A percentile compares a stretch with the other conserved stretches of the same genome.
These are phyloP conservation scores for Eremothecium sinecaudum DNA, from an alignment of 1,139 yeast genomes.

Conservation along the genomic window DNA sequence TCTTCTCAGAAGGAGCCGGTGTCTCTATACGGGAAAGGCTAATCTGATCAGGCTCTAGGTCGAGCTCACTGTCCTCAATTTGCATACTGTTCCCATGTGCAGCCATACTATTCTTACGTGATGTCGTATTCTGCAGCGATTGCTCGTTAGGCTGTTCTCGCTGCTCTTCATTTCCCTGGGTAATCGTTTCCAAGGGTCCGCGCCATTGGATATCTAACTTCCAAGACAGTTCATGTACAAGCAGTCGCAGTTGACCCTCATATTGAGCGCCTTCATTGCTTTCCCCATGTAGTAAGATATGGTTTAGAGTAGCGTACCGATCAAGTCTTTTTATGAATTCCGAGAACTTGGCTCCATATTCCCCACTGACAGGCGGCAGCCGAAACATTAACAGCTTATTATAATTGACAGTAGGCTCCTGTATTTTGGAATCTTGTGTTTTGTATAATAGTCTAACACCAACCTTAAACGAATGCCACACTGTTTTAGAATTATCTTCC, in stretches of 20 bases:
- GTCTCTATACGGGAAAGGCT: conserved; percentile 1
- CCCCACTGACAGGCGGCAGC: conserved; percentile 23
- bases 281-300: conserved; percentile 20
- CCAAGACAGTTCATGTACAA: conserved; percentile 29
- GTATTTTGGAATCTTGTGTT: conserved; percentile 25
- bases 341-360: conserved; percentile 27
- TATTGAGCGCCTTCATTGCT: conserved; percentile 8
- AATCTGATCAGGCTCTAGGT: background rate
- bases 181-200: conserved; percentile 24
- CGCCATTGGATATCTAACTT: conserved; percentile 28
- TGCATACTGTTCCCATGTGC: conserved; percentile 6
- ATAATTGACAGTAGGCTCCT: conserved; percentile 26
- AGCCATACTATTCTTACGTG: background rate
- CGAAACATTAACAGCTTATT: conserved; percentile 22
- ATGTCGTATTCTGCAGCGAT: too few relatives aligned
- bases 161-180: conserved; percentile 9
- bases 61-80: conserved; percentile 8
- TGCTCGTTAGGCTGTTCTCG: background rate
- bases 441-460: conserved; percentile 26
- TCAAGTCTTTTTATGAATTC: conserved; percentile 27
- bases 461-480: conserved; percentile 26
- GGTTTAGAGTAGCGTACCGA: conserved; percentile 24
- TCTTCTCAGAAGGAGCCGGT: background rate
- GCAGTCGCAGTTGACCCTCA: conserved; percentile 17
- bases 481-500: conserved; percentile 18